Base-by-base conservation (phyloP, 164 flowering plant genomes). In the Umbilicus rupestris region DNA sequence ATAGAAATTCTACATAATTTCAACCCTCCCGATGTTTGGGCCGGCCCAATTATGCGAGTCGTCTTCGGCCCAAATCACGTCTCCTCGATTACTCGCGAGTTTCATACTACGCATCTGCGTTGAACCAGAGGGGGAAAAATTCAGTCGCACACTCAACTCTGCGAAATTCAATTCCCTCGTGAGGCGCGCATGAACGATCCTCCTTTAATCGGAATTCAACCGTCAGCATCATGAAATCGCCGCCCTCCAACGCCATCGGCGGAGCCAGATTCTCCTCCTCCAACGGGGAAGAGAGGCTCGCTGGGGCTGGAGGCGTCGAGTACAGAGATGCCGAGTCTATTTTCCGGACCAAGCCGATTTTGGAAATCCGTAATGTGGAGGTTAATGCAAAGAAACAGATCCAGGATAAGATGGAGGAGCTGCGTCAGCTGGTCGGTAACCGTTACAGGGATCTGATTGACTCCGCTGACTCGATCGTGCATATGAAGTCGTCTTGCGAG, bases 371-470 rank as follows among this genome's bases (percentile, higher is more conserved):
- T 22, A 81, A 69, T 58, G 81, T 87, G 57, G 96, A 91, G 63
- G 65, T 84, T 7, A 8, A 75, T 10, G 87, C 99, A 12, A 68
- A 80, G 67, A 78, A 77, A 47, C 87, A 87, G 75, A 94, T 91
- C 84, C 75, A 81, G 46, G 80, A 78, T 62, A 94, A 91, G 79
- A 79, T 83, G 74, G 90, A 88, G 76, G 97, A 94, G 81, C 92
- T 94, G 52, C 87, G 97, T 7, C 96, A 86, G 47, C 84, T 94
- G 37, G 91, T 94, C 62, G 99, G 97, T 16, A 85, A 79, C 19
- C 85, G 93, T 1, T 94, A 91, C 74, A 83, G 97, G 0, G 97
- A 91, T 70, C 85, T 94, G 29, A 91, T 94, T 58, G 96, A 91
- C 64, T 94, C 99, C 5, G 97, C 97, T 7, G 97, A 94, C 68